These are phyloP conservation scores for Exophiala sideris DNA, from an alignment of 2,329 filamentous ascomycete species.

Conservation along the genomic window DNA sequence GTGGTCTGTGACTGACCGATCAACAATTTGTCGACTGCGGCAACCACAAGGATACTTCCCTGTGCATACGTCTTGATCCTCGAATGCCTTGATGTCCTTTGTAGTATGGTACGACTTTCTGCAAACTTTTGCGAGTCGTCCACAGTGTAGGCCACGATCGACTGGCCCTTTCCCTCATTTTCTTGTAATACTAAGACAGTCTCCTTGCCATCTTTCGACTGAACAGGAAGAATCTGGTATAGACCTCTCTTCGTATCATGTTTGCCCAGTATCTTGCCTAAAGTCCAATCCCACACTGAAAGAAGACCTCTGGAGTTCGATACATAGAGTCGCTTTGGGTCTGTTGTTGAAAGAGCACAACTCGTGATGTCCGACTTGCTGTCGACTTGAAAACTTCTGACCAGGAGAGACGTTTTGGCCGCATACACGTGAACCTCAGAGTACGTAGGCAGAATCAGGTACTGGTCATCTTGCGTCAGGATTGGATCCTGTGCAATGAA, in stretches of 20 bases:
- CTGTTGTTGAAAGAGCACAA: conserved; percentile 50
- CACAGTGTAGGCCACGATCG: conserved; percentile 7
- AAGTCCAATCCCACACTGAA: conserved; percentile 58
- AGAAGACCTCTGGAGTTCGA: conserved; percentile 51
- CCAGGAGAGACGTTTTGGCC: conserved; percentile 72
- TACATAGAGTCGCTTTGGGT: conserved; percentile 53
- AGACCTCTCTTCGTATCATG: conserved; percentile 3
- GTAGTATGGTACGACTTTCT: conserved; percentile 1
- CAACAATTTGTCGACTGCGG: conserved; percentile 49
- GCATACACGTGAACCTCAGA: conserved; percentile 78
- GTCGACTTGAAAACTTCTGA: conserved; percentile 65
- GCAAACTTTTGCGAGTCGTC: background rate
- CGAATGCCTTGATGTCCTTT: conserved; percentile 3
- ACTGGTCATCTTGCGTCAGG: conserved; percentile 57
- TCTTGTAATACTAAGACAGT: conserved; percentile 11
- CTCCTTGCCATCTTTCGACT: conserved; percentile 9
- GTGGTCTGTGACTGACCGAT: conserved; percentile 53
- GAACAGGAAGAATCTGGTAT: conserved; percentile 15
- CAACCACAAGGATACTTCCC: conserved; percentile 39
- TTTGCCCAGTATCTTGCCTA: conserved; percentile 33
- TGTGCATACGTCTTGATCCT: conserved; percentile 16
- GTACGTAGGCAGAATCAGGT: conserved; percentile 71
- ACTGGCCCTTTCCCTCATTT: background rate
- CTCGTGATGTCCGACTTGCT: conserved; percentile 47
- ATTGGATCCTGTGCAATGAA: conserved; percentile 56